Conservation (phyloP, 2,329 filamentous ascomycete genomes). For the Stenocarpella maydis region DNA sequence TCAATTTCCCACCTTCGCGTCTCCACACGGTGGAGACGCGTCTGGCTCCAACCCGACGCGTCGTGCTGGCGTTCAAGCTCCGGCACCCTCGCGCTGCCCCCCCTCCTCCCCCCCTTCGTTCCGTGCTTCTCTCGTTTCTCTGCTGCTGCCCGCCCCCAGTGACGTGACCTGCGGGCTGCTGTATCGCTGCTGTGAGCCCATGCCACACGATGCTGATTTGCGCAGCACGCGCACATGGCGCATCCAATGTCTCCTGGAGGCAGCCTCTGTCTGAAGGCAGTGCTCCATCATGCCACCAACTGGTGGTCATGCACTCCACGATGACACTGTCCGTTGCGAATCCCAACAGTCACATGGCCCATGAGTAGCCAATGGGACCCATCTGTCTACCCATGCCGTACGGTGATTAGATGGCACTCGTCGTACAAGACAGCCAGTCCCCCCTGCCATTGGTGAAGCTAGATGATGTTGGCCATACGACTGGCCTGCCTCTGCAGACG, state of each 20-base stretch:
- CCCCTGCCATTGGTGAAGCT: neutral
- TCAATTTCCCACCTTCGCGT: constrained; percentile 25
- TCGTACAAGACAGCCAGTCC: neutral
- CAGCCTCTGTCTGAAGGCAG: constrained; percentile 25
- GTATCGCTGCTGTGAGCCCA: constrained; percentile 1
- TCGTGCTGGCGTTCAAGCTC: constrained; percentile 12
- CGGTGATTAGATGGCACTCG: constrained; percentile 21
- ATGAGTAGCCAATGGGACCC: neutral
- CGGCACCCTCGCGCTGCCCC: neutral
- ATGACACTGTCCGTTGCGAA: constrained; percentile 17
- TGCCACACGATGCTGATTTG: constrained; percentile 22
- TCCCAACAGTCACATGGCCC: constrained; percentile 11
- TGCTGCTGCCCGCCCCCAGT: constrained; percentile 4
- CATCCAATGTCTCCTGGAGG: constrained; percentile 5
- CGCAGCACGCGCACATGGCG: constrained; percentile 19
- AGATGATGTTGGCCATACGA: constrained; percentile 1
- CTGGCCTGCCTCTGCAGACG: neutral
- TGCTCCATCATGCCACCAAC: constrained; percentile 20
- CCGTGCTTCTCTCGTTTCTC: constrained; percentile 27
- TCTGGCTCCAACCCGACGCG: constrained; percentile 10
- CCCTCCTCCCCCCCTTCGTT: neutral
- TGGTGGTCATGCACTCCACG: constrained; percentile 28
- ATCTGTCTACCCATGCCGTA: constrained; percentile 11
- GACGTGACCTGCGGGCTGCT: neutral
- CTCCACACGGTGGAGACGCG: constrained; percentile 21